phyloP scores from a whole-genome alignment of 768 basidiomycete genomes.

The Serendipita vermifera region DNA sequence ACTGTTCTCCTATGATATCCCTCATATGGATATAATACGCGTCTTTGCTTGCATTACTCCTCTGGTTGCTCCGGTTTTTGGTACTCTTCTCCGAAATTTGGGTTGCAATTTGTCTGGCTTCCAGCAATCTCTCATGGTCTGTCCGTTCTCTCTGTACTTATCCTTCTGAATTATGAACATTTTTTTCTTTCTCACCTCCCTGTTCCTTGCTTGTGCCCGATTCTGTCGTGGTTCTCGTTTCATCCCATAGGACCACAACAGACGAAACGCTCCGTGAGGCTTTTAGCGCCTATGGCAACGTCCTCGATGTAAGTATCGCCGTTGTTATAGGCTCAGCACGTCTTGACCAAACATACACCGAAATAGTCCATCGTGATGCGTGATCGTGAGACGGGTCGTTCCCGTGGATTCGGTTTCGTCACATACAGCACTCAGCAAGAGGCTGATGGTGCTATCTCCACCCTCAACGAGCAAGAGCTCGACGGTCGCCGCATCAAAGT shows the following conservation, averaged over 20 bases:
- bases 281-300: conserved; percentile 67
- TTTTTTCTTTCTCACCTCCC: conserved; percentile 1
- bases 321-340: no score
- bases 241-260: conserved; percentile 89
- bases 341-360: no score
- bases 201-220: conserved; percentile 10
- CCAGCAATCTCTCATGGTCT: conserved; percentile 10
- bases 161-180: conserved; percentile 41
- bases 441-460: conserved; percentile 62
- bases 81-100: conserved; percentile 26
- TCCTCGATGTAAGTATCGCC: conserved; percentile 91
- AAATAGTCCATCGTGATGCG: conserved; percentile 99
- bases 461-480: conserved; percentile 79
- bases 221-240: conserved; percentile 27
- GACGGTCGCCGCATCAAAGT: conserved; percentile 86
- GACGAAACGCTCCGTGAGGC: conserved; percentile 82
- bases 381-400: conserved; percentile 95
- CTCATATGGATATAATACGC: no score
- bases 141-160: conserved; percentile 6
- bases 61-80: conserved; percentile 3
- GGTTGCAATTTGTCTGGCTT: no score
- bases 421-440: conserved; percentile 41
- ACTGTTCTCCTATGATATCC: no score
- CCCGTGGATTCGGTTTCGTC: conserved; percentile 95
- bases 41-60: no score